Base-by-base conservation (phyloP, 1,139 yeast species). In the Pichia sp. region DNA sequence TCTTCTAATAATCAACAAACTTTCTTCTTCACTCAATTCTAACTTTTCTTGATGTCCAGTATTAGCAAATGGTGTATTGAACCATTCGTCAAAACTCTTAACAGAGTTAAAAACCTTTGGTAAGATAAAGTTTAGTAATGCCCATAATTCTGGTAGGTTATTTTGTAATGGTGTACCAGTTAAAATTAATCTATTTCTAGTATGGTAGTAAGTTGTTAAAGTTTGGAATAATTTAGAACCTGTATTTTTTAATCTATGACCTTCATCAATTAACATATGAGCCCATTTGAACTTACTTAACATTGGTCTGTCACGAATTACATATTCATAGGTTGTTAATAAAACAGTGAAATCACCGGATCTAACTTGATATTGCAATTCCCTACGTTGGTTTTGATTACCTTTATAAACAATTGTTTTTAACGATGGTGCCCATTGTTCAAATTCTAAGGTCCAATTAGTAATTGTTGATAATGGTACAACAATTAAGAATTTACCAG, bases 151-250 rank as follows among this genome's bases (percentile, higher is more conserved):
- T 0, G 95, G 94, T 56, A 86, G 72, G 57, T 84, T 85, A 59
- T 86, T 86, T 61, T 86, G 95, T 57, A 86, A 74, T 12, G 95
- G 95, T 9, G 95, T 86, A 70, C 95, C 95, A 0, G 95, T 86
- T 59, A 86, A 75, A 66, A 86, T 85, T 58, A 85, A 73, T 66
- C 95, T 75, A 63, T 85, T 80, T 59, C 82, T 85, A 40, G 88
- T 79, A 56, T 79, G 86, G 58, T 85, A 85, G 57, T 73, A 77
- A 42, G 79, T 80, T n/a, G 85, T 82, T 59, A 86, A 75, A 2
- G 92, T 82, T 50, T 73, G 74, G 0, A 90, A 83, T 49, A 85
- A 70, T 61, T 84, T 85, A 16, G 92, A 83, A 56, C 79, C 82
- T 3, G 87, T 74, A 64, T 85, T 86, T 63, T 86, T 86, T 86